phyloP scores from a whole-genome alignment of 2,329 filamentous ascomycete genomes.

The Fusarium mangiferae region DNA sequence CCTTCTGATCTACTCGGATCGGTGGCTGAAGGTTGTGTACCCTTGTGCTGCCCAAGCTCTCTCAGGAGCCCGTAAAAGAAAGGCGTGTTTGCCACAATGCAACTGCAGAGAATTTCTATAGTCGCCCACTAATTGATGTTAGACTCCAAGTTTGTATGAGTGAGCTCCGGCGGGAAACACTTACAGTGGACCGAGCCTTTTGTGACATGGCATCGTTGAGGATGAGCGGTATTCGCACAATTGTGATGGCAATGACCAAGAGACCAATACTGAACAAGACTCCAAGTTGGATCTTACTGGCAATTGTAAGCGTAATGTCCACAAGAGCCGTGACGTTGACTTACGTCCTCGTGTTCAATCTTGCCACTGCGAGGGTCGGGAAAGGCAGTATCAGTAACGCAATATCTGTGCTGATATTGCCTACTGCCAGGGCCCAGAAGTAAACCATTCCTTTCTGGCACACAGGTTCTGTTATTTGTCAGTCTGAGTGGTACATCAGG shows the following conservation, averaged over 20 bases:
- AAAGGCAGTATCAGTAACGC: slow-evolving; percentile 43
- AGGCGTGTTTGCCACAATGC: neutral
- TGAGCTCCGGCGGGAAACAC: neutral
- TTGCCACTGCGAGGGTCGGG: slow-evolving; percentile 33
- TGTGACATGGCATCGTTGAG: slow-evolving; percentile 42
- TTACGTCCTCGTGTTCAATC: slow-evolving; percentile 20
- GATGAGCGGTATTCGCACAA: slow-evolving; percentile 43
- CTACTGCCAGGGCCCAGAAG: slow-evolving; percentile 38
- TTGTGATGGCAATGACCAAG: slow-evolving; percentile 41
- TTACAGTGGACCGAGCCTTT: slow-evolving; percentile 44
- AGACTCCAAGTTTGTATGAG: neutral
- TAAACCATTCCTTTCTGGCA: slow-evolving; percentile 35
- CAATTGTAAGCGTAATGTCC: neutral
- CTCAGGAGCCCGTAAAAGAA: neutral
- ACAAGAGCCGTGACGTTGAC: too few species aligned
- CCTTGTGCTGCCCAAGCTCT: neutral
- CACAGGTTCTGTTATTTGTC: neutral
- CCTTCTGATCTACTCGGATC: neutral
- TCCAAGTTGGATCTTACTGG: slow-evolving; percentile 20
- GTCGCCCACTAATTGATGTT: slow-evolving; percentile 39
- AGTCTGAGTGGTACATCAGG: neutral
- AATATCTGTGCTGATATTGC: slow-evolving; percentile 44
- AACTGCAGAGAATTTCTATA: slow-evolving; percentile 35
- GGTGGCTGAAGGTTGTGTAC: neutral
- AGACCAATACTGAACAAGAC: slow-evolving; percentile 42